Evolutionary conservation across 257 asterid species (phyloP).

Genomic region (Solanum dulcamara): DNA sequence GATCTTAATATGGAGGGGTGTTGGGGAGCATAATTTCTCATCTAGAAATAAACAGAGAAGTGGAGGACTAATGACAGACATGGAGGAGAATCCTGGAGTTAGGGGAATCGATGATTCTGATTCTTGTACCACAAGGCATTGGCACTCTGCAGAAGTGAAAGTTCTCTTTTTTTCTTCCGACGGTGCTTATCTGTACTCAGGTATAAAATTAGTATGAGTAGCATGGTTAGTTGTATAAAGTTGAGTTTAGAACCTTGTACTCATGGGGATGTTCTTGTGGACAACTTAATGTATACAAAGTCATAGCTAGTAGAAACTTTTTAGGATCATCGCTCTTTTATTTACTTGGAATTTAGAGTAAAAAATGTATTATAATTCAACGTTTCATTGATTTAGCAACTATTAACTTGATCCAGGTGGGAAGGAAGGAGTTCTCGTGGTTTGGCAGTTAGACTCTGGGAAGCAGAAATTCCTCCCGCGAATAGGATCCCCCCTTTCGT

Average conservation of each 20-base stretch:
- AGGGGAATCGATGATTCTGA: slow-evolving; percentile 68
- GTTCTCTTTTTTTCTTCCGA: slow-evolving; percentile 83
- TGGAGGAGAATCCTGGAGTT: slow-evolving; percentile 77
- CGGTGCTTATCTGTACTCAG: slow-evolving; percentile 92
- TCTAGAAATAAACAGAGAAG: slow-evolving; percentile 13
- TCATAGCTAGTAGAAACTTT: neutral
- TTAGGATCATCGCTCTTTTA: neutral
- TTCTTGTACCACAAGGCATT: slow-evolving; percentile 91
- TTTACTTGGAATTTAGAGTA: neutral
- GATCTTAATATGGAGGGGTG: slow-evolving; percentile 85
- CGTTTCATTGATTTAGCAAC: neutral
- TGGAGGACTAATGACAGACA: slow-evolving; percentile 20
- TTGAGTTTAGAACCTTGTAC: neutral
- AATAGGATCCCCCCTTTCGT: slow-evolving; percentile 72
- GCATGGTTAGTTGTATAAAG: neutral
- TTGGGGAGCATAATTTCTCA: slow-evolving; percentile 39
- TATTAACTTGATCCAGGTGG: slow-evolving; percentile 51
- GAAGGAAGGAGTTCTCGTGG: slow-evolving; percentile 90
- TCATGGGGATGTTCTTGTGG: neutral
- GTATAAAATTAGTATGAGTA: slow-evolving; percentile 20
- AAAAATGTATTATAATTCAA: neutral
- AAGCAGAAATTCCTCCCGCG: slow-evolving; percentile 80
- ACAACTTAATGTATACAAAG: neutral
- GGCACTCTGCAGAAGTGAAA: slow-evolving; percentile 89
- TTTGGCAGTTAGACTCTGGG: slow-evolving; percentile 95